Conservation (phyloP, 2,329 filamentous ascomycete species). For the Acarospora socialis region DNA sequence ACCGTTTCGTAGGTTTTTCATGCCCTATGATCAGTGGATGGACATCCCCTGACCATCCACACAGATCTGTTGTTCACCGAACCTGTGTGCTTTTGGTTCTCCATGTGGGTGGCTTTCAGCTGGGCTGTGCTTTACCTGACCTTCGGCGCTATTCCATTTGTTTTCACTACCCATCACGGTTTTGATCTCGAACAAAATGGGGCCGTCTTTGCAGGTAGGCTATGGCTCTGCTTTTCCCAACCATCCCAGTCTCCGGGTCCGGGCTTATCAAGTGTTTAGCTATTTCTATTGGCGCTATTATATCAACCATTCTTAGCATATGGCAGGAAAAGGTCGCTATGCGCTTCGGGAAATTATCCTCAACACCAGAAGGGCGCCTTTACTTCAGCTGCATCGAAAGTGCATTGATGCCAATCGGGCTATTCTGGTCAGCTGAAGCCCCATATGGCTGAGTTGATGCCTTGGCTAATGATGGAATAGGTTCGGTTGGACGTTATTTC, state of each 20-base stretch:
- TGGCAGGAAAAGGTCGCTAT: slow-evolving; percentile 55
- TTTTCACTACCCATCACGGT: slow-evolving; percentile 53
- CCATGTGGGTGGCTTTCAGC: slow-evolving; percentile 75
- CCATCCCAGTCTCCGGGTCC: background rate
- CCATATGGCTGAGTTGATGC: too few species aligned
- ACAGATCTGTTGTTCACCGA: slow-evolving; percentile 44
- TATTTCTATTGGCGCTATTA: slow-evolving; percentile 50
- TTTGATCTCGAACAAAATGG: slow-evolving; percentile 56
- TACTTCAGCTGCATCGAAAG: slow-evolving; percentile 73
- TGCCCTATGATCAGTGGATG: slow-evolving; percentile 8
- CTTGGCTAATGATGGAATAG: too few species aligned
- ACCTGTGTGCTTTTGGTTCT: slow-evolving; percentile 57
- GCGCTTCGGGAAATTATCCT: slow-evolving; percentile 30
- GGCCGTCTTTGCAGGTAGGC: slow-evolving; percentile 48
- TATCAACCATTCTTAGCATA: slow-evolving; percentile 56
- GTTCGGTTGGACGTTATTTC: slow-evolving; percentile 58
- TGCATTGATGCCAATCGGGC: slow-evolving; percentile 58
- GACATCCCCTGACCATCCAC: background rate
- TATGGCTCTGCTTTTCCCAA: background rate
- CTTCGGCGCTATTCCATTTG: slow-evolving; percentile 65
- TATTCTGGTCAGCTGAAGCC: too few species aligned
- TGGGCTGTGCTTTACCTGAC: slow-evolving; percentile 84
- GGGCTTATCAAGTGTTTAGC: slow-evolving; percentile 24
- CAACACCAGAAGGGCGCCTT: slow-evolving; percentile 58
- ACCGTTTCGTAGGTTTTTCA: slow-evolving; percentile 46